Evolutionary conservation across 768 basidiomycete genomes (phyloP).

Genomic region (Leccinellum luteum): DNA sequence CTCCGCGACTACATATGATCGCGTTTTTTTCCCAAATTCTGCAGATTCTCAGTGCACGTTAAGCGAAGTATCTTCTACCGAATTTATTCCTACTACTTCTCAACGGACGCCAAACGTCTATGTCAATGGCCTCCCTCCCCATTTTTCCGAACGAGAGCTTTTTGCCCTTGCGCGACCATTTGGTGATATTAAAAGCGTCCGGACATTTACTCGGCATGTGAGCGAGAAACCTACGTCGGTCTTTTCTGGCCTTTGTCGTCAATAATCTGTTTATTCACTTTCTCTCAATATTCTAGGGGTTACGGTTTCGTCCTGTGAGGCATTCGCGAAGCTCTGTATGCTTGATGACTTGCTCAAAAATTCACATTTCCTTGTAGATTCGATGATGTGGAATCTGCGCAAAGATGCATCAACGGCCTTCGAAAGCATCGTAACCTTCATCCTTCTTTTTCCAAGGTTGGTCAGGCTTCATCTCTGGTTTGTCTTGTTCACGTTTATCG

Average conservation of each 20-base stretch:
- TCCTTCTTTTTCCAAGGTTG: slow-evolving; percentile 83
- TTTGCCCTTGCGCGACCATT: slow-evolving; percentile 70
- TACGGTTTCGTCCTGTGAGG: slow-evolving; percentile 79
- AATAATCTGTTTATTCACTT: not conserved
- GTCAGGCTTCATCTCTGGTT: slow-evolving; percentile 3
- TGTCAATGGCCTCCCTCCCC: slow-evolving; percentile 83
- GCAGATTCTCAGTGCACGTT: slow-evolving; percentile 13
- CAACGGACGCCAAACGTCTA: slow-evolving; percentile 72
- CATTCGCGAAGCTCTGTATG: slow-evolving; percentile 1
- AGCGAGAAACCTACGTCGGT: slow-evolving; percentile 60
- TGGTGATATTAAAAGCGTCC: slow-evolving; percentile 71
- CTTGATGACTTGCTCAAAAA: not conserved
- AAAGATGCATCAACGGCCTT: slow-evolving; percentile 69
- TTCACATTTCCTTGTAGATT: slow-evolving; percentile 46
- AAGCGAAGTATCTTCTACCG: slow-evolving; percentile 13
- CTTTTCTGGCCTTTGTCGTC: slow-evolving; percentile 9
- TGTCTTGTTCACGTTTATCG: not conserved
- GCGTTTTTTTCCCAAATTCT: slow-evolving; percentile 10
- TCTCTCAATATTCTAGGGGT: slow-evolving; percentile 44
- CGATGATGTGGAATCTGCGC: slow-evolving; percentile 61
- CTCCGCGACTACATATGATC: slow-evolving; percentile 12
- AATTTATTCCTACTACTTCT: slow-evolving; percentile 10
- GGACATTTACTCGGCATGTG: slow-evolving; percentile 82
- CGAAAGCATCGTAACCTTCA: slow-evolving; percentile 75
- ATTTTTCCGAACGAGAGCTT: slow-evolving; percentile 78